These are phyloP conservation scores for Phytophthora fragariaefolia DNA, from an alignment of 352 stramenopile genomes.

Conservation along the genomic window DNA sequence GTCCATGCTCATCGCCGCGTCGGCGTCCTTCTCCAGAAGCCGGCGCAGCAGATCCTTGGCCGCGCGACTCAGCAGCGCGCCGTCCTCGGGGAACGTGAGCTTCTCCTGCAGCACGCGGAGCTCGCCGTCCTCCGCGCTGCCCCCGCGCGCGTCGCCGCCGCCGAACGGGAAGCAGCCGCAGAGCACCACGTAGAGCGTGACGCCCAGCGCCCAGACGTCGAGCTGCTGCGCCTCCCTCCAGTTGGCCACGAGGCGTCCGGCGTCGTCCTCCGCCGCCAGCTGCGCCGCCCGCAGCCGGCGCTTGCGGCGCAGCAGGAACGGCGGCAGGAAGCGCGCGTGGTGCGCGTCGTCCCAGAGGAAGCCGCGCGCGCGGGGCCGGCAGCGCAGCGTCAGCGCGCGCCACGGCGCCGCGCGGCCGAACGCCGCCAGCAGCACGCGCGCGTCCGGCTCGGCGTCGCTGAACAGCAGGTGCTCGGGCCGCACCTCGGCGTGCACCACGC, in stretches of 20 bases:
- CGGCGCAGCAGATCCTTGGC: slow-evolving; percentile 66
- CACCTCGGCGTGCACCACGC: slow-evolving; percentile 71
- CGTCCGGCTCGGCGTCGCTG: slow-evolving; percentile 65
- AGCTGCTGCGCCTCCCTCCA: slow-evolving; percentile 73
- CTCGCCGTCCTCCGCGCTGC: slow-evolving; percentile 36
- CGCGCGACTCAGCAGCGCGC: slow-evolving; percentile 58
- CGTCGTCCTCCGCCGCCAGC: slow-evolving; percentile 12
- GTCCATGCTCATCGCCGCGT: slow-evolving; percentile 58
- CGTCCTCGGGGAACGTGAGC: slow-evolving; percentile 42
- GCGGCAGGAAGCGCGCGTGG: slow-evolving; percentile 69
- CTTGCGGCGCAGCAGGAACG: slow-evolving; percentile 51
- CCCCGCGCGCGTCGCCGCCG: slow-evolving; percentile 16
- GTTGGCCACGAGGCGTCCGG: slow-evolving; percentile 33
- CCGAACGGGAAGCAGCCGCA: slow-evolving; percentile 68
- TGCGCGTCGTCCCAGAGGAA: slow-evolving; percentile 73
- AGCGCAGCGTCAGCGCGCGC: slow-evolving; percentile 42
- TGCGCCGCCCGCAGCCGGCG: slow-evolving; percentile 7
- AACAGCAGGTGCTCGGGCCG: slow-evolving; percentile 81
- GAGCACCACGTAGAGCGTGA: slow-evolving; percentile 77
- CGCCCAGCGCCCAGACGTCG: slow-evolving; percentile 76
- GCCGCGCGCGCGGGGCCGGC: slow-evolving; percentile 7
- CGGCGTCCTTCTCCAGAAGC: slow-evolving; percentile 62
- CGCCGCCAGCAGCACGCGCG: slow-evolving; percentile 64
- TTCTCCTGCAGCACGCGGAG: slow-evolving; percentile 32
- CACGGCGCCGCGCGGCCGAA: slow-evolving; percentile 70